A percentile compares a stretch with the other conserved stretches of the same genome.
These are phyloP conservation scores for Ganoderma boninense DNA, from an alignment of 1,284 basidiomycete species.

Conservation along the genomic window DNA sequence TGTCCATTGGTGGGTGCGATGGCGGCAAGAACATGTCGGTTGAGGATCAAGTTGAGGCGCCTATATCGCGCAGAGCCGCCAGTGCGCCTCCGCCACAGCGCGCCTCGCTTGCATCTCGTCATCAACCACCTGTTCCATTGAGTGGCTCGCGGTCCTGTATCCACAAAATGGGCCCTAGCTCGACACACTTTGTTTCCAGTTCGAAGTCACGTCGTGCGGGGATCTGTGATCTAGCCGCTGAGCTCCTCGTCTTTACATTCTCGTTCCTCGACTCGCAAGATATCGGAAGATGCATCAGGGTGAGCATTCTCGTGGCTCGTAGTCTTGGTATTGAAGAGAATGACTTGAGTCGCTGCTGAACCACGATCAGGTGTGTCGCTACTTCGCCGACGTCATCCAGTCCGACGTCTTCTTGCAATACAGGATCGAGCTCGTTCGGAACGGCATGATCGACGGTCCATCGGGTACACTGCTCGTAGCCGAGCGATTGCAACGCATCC, in stretches of 20 bases:
- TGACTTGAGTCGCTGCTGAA: background rate
- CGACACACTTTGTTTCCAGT: no score
- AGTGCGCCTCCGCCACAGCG: no score
- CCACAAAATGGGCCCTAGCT: no score
- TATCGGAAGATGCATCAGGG: background rate
- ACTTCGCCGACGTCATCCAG: background rate
- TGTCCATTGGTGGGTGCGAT: no score
- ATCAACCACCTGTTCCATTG: no score
- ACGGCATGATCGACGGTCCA: background rate
- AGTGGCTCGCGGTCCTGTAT: no score
- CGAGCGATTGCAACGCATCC: background rate
- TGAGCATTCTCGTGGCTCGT: background rate
- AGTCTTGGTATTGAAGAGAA: no score
- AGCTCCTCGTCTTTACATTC: background rate
- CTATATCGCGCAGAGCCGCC: no score
- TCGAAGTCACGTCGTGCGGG: no score
- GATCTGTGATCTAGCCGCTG: background rate
- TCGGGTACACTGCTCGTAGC: background rate
- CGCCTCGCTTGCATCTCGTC: no score
- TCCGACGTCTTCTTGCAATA: background rate
- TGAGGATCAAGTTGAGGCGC: no score
- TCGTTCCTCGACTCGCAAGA: background rate
- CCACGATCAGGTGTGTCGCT: background rate
- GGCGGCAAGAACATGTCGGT: no score
- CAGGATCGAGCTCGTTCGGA: background rate